Conservation (phyloP, 768 basidiomycete species). For the Tulasnella sp. region DNA sequence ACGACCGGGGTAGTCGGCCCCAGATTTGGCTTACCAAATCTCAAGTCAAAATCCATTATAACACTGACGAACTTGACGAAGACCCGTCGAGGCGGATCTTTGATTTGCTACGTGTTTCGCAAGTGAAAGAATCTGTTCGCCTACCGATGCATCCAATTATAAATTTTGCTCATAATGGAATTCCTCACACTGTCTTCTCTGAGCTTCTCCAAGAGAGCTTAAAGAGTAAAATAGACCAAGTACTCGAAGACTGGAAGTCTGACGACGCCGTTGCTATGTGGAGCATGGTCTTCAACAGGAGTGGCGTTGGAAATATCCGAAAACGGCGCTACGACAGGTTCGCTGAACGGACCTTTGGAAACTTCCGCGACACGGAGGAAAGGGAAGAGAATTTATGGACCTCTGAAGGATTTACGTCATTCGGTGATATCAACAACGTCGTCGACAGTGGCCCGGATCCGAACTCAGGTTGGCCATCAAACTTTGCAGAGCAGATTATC, state of each 20-base stretch:
- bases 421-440: background rate
- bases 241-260: background rate
- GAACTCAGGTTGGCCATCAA: constrained; percentile 36
- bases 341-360: background rate
- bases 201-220: constrained; percentile 53
- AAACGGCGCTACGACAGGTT: background rate
- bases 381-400: background rate
- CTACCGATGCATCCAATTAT: constrained; percentile 57
- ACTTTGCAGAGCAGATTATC: constrained; percentile 47
- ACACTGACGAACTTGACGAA: background rate
- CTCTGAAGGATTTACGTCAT: background rate
- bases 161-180: constrained; percentile 60
- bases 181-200: constrained; percentile 47
- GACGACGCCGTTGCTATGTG: background rate
- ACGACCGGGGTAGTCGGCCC: background rate
- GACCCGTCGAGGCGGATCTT: constrained; percentile 27
- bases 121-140: background rate
- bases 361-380: background rate
- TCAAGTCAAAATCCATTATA: constrained; percentile 29
- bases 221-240: constrained; percentile 42
- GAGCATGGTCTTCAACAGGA: background rate
- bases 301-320: background rate
- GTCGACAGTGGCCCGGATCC: background rate
- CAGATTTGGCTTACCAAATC: constrained; percentile 30
- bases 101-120: constrained; percentile 15